Percentiles rank a stretch among this genome's conserved stretches.
Evolutionary conservation across 179 eudicot genomes (phyloP).

Genomic region (Carnegiea gigantea): DNA sequence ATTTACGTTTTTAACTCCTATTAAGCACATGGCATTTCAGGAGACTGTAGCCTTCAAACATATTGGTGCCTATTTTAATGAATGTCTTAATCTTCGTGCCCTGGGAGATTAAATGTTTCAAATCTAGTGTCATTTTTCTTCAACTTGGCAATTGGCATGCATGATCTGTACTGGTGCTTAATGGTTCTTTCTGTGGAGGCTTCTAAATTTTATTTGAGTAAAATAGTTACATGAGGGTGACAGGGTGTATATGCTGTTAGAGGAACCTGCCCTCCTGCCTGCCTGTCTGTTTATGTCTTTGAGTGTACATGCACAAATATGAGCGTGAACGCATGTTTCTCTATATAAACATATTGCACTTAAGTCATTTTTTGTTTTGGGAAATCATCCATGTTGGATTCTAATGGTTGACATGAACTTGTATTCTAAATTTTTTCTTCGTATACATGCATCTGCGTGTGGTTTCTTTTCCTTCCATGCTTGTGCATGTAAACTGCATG

Average conservation of each 20-base stretch:
- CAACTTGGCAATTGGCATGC: background rate
- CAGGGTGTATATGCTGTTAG: background rate
- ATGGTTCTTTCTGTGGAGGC: background rate
- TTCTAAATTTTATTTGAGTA: background rate
- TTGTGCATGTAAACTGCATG: background rate
- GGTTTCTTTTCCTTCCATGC: slow-evolving; percentile 14
- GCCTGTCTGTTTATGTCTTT: background rate
- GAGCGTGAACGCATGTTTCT: background rate
- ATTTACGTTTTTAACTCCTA: background rate
- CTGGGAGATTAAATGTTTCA: background rate
- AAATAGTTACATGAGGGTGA: background rate
- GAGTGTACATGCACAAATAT: background rate
- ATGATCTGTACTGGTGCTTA: background rate
- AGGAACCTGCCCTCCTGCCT: background rate
- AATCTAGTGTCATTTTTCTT: background rate
- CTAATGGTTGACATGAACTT: slow-evolving; percentile 2
- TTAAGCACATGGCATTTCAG: background rate
- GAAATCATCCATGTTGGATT: background rate
- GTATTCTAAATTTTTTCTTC: background rate
- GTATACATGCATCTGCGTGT: slow-evolving; percentile 10
- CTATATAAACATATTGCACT: background rate
- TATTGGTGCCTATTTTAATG: background rate
- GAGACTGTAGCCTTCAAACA: background rate
- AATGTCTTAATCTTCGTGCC: background rate
- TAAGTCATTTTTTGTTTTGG: background rate